Evolutionary conservation across 768 basidiomycete genomes (phyloP).

Genomic region (Lactifluus piperatus): DNA sequence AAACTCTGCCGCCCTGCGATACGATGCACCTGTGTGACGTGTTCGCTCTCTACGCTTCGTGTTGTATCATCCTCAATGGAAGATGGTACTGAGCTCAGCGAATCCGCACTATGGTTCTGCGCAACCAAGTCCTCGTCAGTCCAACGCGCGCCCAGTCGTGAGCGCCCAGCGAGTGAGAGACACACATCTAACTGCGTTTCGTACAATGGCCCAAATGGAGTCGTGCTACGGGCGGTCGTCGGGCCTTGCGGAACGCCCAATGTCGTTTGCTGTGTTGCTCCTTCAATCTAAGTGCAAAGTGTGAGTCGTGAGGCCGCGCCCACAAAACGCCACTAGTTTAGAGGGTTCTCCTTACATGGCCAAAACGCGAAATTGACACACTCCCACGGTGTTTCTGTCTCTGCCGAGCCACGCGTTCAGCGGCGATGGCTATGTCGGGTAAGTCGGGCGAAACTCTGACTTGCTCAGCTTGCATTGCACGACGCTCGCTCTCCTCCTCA

Average conservation of each 20-base stretch:
- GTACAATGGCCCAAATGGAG: conserved; percentile 25
- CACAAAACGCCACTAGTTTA: neutral
- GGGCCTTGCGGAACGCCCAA: conserved; percentile 18
- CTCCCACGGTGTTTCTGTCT: conserved; percentile 36
- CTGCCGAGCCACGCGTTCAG: conserved; percentile 11
- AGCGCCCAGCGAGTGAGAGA: neutral
- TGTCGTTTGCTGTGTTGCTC: conserved; percentile 1
- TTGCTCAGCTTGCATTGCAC: conserved; percentile 33
- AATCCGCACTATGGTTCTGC: conserved; percentile 23
- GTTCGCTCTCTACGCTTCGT: conserved; percentile 9
- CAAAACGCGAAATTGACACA: conserved; percentile 52
- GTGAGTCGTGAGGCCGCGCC: neutral
- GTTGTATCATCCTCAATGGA: conserved; percentile 3
- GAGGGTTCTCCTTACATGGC: conserved; percentile 37
- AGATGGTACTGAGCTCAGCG: conserved; percentile 22
- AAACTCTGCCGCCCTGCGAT: conserved; percentile 17
- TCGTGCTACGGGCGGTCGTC: conserved; percentile 21
- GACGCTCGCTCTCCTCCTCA: conserved; percentile 47
- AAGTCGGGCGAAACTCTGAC: neutral
- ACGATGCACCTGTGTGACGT: conserved; percentile 20
- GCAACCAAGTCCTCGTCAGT: conserved; percentile 1
- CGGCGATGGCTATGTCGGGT: conserved; percentile 9
- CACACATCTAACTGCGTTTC: conserved; percentile 21
- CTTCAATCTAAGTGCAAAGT: conserved; percentile 5
- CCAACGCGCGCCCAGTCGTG: neutral